Percentiles rank a stretch among this genome's conserved stretches.
Conservation (phyloP, 371 early-diverging fungal species). For the Circinella minor region DNA sequence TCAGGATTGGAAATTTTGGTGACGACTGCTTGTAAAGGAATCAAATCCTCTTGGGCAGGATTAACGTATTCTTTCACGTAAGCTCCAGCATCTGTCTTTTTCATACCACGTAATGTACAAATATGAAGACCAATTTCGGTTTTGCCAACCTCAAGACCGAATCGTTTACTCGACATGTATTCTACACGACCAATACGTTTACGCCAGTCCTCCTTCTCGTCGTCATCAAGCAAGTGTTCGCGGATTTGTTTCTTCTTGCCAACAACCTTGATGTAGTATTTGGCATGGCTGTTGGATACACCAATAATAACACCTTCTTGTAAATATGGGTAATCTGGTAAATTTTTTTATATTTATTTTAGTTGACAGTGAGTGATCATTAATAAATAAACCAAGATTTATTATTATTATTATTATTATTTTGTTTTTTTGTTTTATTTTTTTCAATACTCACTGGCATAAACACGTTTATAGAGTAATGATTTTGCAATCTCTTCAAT, state of each 20-base stretch:
- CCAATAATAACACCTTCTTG: constrained; percentile 79
- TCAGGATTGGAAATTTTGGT: constrained; percentile 67
- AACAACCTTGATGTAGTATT: constrained; percentile 61
- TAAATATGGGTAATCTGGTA: constrained; percentile 83
- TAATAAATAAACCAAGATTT: no score
- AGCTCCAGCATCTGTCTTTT: constrained; percentile 78
- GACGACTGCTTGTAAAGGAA: constrained; percentile 76
- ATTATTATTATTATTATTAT: no score
- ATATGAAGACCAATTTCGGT: constrained; percentile 76
- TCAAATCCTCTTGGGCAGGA: constrained; percentile 62
- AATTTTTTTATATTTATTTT: constrained; percentile 13
- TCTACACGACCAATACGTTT: constrained; percentile 65
- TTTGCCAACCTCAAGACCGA: constrained; percentile 73
- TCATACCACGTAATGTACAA: constrained; percentile 71
- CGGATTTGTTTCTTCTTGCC: constrained; percentile 43
- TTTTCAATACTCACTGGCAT: constrained; percentile 45
- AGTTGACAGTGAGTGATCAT: neutral
- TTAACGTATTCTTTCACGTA: constrained; percentile 83
- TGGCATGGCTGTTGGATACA: constrained; percentile 71
- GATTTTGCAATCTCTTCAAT: constrained; percentile 53
- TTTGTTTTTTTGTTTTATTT: no score
- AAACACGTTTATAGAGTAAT: constrained; percentile 65
- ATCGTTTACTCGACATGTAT: constrained; percentile 57
- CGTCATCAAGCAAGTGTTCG: constrained; percentile 55
- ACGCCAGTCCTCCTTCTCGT: constrained; percentile 53